These are phyloP conservation scores for Leccinum broughii DNA, from an alignment of 768 basidiomycete genomes.

Conservation along the genomic window DNA sequence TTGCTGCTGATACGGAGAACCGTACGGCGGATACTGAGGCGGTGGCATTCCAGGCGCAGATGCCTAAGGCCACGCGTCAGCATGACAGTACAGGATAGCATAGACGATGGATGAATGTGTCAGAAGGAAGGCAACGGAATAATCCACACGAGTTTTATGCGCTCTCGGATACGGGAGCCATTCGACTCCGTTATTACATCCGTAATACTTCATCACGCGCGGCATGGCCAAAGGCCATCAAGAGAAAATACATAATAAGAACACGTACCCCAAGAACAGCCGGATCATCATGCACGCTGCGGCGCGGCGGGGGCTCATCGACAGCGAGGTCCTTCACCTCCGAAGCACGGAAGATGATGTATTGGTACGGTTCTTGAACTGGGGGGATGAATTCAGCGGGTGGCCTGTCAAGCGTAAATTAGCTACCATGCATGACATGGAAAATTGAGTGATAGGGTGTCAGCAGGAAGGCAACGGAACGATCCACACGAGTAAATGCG, in stretches of 20 bases:
- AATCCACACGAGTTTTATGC: constrained; percentile 49
- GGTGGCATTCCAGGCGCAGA: constrained; percentile 45
- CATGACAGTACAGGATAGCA: background rate
- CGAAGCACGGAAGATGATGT: constrained; percentile 88
- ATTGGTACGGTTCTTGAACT: constrained; percentile 79
- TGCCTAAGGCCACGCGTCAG: constrained; percentile 38
- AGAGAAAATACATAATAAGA: constrained; percentile 10
- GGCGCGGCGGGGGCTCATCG: constrained; percentile 59
- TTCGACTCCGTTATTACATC: constrained; percentile 41
- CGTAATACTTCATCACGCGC: constrained; percentile 46
- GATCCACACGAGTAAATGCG: constrained; percentile 54
- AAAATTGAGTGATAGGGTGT: constrained; percentile 19
- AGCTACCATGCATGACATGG: constrained; percentile 18
- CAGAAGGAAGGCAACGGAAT: constrained; percentile 66
- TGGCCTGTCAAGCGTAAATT: constrained; percentile 47
- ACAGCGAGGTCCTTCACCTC: constrained; percentile 90
- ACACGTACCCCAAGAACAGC: constrained; percentile 76
- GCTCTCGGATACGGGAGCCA: constrained; percentile 42
- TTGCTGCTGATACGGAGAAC: constrained; percentile 34
- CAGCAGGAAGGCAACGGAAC: constrained; percentile 70
- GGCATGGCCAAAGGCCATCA: constrained; percentile 6
- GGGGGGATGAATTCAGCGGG: constrained; percentile 81
- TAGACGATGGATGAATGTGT: constrained; percentile 17
- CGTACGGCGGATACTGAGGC: constrained; percentile 31
- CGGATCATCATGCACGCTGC: constrained; percentile 80